Evolutionary conservation across 2,329 filamentous ascomycete species (phyloP).

Genomic region (Trichoderma koningiopsis): DNA sequence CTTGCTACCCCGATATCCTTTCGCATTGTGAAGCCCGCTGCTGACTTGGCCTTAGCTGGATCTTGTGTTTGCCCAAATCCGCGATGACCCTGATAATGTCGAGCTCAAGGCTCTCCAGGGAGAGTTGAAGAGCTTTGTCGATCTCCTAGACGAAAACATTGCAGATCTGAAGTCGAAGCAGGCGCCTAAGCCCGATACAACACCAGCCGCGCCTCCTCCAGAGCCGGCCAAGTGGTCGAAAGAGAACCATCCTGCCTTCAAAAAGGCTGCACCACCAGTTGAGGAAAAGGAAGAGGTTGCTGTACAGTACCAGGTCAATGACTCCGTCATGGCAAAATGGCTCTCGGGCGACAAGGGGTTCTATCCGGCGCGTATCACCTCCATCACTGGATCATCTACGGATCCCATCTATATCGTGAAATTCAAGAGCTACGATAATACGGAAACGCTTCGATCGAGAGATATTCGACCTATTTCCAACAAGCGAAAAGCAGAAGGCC

Average conservation of each 20-base stretch:
- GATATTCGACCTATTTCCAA: constrained; percentile 80
- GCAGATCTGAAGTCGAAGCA: constrained; percentile 69
- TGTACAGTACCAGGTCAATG: constrained; percentile 78
- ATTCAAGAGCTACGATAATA: constrained; percentile 88
- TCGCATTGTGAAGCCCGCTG: not conserved
- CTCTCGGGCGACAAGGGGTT: constrained; percentile 83
- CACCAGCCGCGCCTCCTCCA: constrained; percentile 37
- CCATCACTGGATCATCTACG: constrained; percentile 87
- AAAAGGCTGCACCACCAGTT: constrained; percentile 48
- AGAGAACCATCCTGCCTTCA: constrained; percentile 78
- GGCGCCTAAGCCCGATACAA: constrained; percentile 45
- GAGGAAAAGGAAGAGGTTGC: constrained; percentile 58
- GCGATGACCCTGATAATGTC: constrained; percentile 76
- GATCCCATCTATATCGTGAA: constrained; percentile 92
- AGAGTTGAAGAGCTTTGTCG: constrained; percentile 81
- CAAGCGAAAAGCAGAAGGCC: constrained; percentile 86
- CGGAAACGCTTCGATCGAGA: constrained; percentile 77
- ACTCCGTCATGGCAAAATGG: constrained; percentile 90
- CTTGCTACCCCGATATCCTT: not conserved
- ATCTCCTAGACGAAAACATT: constrained; percentile 76
- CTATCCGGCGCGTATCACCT: constrained; percentile 90
- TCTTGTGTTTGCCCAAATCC: constrained; percentile 72
- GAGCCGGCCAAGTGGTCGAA: constrained; percentile 74
- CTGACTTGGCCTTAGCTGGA: constrained; percentile 62
- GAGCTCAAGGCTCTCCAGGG: constrained; percentile 76